Evolutionary conservation across 331 rosid species (phyloP).

Genomic region (Erythrophleum ivorense): DNA sequence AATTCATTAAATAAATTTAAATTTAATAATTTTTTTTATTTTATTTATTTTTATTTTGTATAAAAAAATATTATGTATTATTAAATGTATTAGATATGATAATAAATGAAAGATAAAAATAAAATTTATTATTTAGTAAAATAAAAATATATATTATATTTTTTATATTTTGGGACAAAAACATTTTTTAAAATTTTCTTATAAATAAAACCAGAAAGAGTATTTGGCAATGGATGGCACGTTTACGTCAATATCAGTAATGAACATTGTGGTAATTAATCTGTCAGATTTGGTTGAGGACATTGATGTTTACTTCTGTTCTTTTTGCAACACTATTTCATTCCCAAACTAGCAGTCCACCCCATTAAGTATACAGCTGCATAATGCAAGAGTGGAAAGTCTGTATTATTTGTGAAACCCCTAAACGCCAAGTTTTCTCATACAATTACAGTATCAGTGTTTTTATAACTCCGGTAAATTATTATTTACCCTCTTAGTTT

Average conservation of each 20-base stretch:
- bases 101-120: too few species aligned
- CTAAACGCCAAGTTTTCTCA: background rate
- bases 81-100: too few species aligned
- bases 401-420: background rate
- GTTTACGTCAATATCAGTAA: slow-evolving; percentile 46
- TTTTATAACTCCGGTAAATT: background rate
- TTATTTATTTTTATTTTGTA: too few species aligned
- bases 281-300: slow-evolving; percentile 32
- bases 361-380: slow-evolving; percentile 12
- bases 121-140: too few species aligned
- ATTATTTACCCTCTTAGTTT: background rate
- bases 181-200: too few species aligned
- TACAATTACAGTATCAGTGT: background rate
- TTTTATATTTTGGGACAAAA: too few species aligned
- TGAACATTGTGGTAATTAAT: slow-evolving; percentile 36
- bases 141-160: too few species aligned
- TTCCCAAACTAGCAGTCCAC: background rate
- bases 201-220: too few species aligned
- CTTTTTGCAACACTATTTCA: slow-evolving; percentile 18
- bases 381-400: background rate
- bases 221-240: slow-evolving; percentile 23
- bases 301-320: slow-evolving; percentile 18
- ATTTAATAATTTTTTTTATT: too few species aligned
- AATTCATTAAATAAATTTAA: too few species aligned
- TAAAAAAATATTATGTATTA: too few species aligned